Evolutionary conservation across 2,329 filamentous ascomycete genomes (phyloP).

Genomic region (Exophiala sideris): DNA sequence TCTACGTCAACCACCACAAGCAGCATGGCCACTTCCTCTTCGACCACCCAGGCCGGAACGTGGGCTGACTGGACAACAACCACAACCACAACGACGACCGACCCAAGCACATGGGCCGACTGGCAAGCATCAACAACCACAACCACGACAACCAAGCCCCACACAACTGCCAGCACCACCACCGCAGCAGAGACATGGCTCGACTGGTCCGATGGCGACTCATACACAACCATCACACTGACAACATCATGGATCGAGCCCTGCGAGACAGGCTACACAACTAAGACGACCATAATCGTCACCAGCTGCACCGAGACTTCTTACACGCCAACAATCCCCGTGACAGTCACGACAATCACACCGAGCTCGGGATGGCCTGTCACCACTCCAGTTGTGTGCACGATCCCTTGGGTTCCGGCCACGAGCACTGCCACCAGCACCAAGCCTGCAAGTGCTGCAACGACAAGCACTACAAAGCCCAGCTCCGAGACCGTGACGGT

Average conservation of each 20-base stretch:
- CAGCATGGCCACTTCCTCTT: not conserved
- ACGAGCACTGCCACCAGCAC: not conserved
- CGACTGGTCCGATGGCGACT: slow-evolving; percentile 1
- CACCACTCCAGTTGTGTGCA: slow-evolving; percentile 7
- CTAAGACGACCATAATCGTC: slow-evolving; percentile 12
- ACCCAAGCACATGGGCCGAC: slow-evolving; percentile 2
- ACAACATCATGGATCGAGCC: slow-evolving; percentile 11
- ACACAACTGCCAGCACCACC: not conserved
- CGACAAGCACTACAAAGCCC: not conserved
- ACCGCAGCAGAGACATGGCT: slow-evolving; percentile 3
- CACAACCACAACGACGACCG: not conserved
- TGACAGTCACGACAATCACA: slow-evolving; percentile 12
- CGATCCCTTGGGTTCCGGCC: not conserved
- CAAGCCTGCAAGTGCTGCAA: not conserved
- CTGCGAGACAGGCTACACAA: slow-evolving; percentile 11
- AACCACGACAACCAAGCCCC: not conserved
- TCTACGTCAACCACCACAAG: not conserved
- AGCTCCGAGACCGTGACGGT: not conserved
- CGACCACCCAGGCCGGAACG: not conserved
- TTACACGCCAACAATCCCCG: slow-evolving; percentile 7
- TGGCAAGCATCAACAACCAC: slow-evolving; percentile 2
- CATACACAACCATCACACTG: slow-evolving; percentile 5
- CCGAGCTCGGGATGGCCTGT: slow-evolving; percentile 11
- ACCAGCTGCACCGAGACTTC: slow-evolving; percentile 18
- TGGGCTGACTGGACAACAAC: not conserved